These are phyloP conservation scores for Grosmannia penicillata DNA, from an alignment of 2,329 filamentous ascomycete species.

Conservation along the genomic window DNA sequence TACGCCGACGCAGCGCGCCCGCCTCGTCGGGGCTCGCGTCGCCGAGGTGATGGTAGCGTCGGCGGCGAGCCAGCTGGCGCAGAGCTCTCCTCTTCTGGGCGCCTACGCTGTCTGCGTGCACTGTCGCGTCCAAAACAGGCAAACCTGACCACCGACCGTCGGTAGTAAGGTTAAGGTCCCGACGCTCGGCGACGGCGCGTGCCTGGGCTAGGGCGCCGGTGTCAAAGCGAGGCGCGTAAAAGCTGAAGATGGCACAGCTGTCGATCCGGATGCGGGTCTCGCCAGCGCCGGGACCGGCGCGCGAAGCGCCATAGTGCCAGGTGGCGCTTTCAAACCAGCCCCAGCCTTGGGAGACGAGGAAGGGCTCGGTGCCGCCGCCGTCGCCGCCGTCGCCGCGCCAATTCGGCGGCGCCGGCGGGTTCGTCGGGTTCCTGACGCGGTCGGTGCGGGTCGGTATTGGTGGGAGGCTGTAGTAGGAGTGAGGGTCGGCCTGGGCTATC, in stretches of 20 bases:
- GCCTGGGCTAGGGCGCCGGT: constrained; percentile 15
- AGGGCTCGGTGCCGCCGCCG: constrained; percentile 20
- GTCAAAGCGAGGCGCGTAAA: constrained; percentile 24
- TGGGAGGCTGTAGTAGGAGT: constrained; percentile 21
- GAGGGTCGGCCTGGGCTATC: background rate
- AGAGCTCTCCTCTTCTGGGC: constrained; percentile 17
- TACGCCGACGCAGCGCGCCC: constrained; percentile 16
- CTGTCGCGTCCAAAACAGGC: no score
- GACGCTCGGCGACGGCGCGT: constrained; percentile 19
- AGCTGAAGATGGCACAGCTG: constrained; percentile 28
- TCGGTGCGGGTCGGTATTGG: constrained; percentile 21
- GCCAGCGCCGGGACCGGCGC: constrained; percentile 22
- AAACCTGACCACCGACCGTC: constrained; percentile 28
- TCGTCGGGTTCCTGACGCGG: constrained; percentile 18
- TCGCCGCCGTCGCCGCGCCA: constrained; percentile 14
- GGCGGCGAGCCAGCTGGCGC: constrained; percentile 19
- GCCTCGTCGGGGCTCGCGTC: constrained; percentile 19
- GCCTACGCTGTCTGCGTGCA: no score
- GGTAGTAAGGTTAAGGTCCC: constrained; percentile 24
- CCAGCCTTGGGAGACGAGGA: constrained; percentile 23
- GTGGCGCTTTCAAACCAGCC: constrained; percentile 29
- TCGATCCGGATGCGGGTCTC: constrained; percentile 25
- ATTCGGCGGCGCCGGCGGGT: constrained; percentile 21
- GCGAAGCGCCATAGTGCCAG: constrained; percentile 25
- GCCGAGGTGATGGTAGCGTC: constrained; percentile 21